phyloP scores from a whole-genome alignment of 352 stramenopile genomes.

The Globisporangium perplexum region DNA sequence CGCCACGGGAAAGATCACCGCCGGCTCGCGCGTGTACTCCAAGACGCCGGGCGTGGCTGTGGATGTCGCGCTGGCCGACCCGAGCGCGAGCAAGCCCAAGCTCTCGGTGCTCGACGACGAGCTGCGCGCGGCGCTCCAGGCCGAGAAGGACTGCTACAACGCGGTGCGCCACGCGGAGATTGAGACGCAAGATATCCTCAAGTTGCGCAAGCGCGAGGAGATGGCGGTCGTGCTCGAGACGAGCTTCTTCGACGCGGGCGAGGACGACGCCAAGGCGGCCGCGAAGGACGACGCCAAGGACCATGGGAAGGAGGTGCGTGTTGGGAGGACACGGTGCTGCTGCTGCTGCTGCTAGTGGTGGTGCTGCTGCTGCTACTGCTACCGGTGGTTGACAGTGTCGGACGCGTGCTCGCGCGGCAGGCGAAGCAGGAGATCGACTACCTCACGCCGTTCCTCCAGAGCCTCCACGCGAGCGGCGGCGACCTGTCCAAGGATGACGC shows the following conservation, averaged over 20 bases:
- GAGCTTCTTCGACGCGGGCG: conserved; percentile 76
- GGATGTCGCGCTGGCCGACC: conserved; percentile 70
- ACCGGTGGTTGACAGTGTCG: not conserved
- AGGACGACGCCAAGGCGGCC: conserved; percentile 57
- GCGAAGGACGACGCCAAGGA: conserved; percentile 66
- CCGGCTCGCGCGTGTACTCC: conserved; percentile 69
- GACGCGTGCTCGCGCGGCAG: too few species aligned
- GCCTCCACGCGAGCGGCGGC: conserved; percentile 36
- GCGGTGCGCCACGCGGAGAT: conserved; percentile 80
- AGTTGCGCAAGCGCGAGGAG: conserved; percentile 85
- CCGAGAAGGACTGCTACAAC: conserved; percentile 91
- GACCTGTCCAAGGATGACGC: conserved; percentile 84
- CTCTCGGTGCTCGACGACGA: conserved; percentile 73
- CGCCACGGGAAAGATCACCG: conserved; percentile 89
- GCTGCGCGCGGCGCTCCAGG: conserved; percentile 53
- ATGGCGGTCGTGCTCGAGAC: conserved; percentile 80
- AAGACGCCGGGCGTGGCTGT: conserved; percentile 66
- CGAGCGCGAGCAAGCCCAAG: conserved; percentile 57
- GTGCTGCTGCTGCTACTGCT: too few species aligned
- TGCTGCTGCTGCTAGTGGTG: not conserved
- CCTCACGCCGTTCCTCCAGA: conserved; percentile 91
- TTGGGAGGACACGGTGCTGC: not conserved
- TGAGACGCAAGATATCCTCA: conserved; percentile 90
- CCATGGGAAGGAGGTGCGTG: conserved; percentile 51
- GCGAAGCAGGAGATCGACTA: conserved; percentile 87